Base-by-base conservation (phyloP, 768 basidiomycete genomes). In the Boletus eberwhitei region DNA sequence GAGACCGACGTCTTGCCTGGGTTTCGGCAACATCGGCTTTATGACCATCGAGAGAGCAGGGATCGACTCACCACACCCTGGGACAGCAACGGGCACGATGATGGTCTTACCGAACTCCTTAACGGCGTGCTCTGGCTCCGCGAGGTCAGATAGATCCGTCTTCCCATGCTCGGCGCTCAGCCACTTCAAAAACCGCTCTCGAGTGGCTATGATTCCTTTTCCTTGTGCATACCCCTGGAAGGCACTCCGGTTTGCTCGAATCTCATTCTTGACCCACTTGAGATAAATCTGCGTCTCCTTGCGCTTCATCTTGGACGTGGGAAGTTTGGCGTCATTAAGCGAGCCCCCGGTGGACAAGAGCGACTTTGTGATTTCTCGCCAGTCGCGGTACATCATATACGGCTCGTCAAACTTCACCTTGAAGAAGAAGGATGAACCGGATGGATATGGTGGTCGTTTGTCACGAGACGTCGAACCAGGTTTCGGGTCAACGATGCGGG, bases 391-490 rank as follows among this genome's bases (percentile, higher is more conserved):
- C 85, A 96, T 95, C 81, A 98, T 86, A 69, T 99, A 99, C 3
- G 96, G 96, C 66, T 98, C 93, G 71, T 98, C 94, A 71, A 98
- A 98, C 69, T 99, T 99, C 75, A 98, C 80, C 68, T 99, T 99
- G 85, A 97, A 98, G 80, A 99, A 98, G 78, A 98, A 96, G 0
- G 92, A 87, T 2, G 88, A 84, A 31, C 88, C 91, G 1, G 85
- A 71, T 0, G 77, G 69, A 65, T 98, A 97, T 1, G 93, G 94
- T 1, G 82, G 79, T 21, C 68, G 62, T 51, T 56, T 64, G 43
- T 63, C 64, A 29, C 62, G 69, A 48, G 68, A 71, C 0, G 65
- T 55, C 11, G 59, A 59, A 8, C 57, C 64, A 2, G 65, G 67
- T 26, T 76, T 79, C 4, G 75, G 78, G 48, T 71, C 71, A 19